phyloP scores from a whole-genome alignment of 148 eudicot species.

The Rhododendron henanense region DNA sequence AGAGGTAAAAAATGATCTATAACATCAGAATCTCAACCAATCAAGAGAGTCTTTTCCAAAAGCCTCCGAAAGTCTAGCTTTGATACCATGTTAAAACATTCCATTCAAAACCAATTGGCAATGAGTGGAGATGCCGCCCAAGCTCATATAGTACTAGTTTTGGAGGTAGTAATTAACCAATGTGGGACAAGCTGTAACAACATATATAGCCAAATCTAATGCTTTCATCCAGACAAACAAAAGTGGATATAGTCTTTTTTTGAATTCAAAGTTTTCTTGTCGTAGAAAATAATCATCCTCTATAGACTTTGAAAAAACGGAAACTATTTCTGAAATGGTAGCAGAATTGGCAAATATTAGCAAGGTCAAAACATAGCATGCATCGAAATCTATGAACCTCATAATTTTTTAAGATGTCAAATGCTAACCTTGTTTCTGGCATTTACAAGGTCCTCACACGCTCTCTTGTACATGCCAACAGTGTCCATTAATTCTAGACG shows the following conservation, averaged over 20 bases:
- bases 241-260: neutral
- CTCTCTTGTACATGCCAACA: constrained; percentile 58
- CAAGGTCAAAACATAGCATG: neutral
- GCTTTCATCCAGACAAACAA: neutral
- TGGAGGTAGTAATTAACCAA: neutral
- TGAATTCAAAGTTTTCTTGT: neutral
- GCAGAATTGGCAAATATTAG: neutral
- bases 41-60: too few relatives aligned
- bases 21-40: too few relatives aligned
- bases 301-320: neutral
- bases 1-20: neutral
- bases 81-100: neutral
- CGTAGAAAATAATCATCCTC: neutral
- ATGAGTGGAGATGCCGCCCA: neutral
- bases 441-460: constrained; percentile 66
- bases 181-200: neutral
- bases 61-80: neutral
- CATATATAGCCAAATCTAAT: neutral
- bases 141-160: neutral
- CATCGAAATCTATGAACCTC: neutral
- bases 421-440: constrained; percentile 60
- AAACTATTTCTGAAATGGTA: neutral
- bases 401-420: neutral
- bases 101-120: neutral
- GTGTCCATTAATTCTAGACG: constrained; percentile 57